A percentile compares a stretch with the other conserved stretches of the same genome.
These are phyloP conservation scores for Saccharomyces hybrid DNA, from an alignment of 1,139 yeast genomes.

Conservation along the genomic window DNA sequence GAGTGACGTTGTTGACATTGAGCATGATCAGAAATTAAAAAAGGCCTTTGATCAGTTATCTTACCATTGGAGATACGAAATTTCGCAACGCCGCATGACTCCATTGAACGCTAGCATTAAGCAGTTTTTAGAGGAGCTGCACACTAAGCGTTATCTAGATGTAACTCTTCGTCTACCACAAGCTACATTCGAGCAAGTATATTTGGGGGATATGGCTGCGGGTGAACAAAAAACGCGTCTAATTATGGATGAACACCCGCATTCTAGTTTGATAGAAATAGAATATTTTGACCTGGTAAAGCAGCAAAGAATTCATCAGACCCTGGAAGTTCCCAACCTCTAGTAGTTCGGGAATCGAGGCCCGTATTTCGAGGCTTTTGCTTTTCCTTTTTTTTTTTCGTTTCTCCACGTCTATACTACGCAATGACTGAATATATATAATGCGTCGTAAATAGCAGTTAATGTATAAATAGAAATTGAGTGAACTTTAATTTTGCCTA, in stretches of 20 bases:
- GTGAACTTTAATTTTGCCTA: background rate
- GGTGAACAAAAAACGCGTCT: background rate
- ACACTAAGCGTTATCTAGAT: background rate
- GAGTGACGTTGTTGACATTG: background rate
- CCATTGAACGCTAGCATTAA: background rate
- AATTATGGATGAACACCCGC: background rate
- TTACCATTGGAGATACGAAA: background rate
- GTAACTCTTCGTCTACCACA: background rate
- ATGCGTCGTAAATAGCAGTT: background rate
- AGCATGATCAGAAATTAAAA: background rate
- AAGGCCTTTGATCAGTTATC: background rate
- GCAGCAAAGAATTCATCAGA: background rate
- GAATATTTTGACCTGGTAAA: background rate
- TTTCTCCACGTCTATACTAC: background rate
- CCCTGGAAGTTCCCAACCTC: background rate
- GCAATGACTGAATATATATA: background rate
- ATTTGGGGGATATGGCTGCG: conserved; percentile 1
- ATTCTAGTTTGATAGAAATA: background rate
- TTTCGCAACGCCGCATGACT: background rate
- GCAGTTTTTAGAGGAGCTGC: background rate
- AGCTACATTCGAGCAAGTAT: background rate
- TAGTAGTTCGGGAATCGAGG: background rate
- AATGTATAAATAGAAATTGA: background rate
- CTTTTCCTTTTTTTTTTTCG: background rate
- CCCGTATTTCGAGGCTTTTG: background rate